Evolutionary conservation across 2,329 filamentous ascomycete species (phyloP).

Genomic region (Ambrosiella cleistominuta): DNA sequence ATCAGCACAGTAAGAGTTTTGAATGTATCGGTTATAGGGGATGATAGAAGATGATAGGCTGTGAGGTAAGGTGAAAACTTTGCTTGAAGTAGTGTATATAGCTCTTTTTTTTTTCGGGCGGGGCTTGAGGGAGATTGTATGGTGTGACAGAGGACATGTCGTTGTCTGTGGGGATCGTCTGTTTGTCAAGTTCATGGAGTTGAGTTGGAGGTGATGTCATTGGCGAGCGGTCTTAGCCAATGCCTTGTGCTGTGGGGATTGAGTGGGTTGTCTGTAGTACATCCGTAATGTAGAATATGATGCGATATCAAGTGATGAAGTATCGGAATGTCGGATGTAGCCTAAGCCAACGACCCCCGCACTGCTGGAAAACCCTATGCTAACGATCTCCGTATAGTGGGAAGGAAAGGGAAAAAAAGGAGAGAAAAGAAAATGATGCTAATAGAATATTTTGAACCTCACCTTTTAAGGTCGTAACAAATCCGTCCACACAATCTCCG

Average conservation of each 20-base stretch:
- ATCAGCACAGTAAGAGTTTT: neutral
- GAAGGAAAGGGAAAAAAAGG: slow-evolving; percentile 5
- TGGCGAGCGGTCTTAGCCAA: neutral
- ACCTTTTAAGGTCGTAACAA: neutral
- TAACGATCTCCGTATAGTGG: neutral
- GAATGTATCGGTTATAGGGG: neutral
- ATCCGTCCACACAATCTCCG: neutral
- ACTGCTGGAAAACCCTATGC: too few relatives aligned
- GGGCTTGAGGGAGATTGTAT: neutral
- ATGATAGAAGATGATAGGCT: neutral
- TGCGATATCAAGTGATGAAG: too few relatives aligned
- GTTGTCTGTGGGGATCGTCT: neutral
- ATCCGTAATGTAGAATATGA: too few relatives aligned
- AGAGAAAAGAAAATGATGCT: neutral
- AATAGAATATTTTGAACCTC: neutral
- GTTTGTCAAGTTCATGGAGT: neutral
- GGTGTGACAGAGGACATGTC: neutral
- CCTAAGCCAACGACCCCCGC: too few relatives aligned
- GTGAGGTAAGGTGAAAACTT: neutral
- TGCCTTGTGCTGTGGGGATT: too few relatives aligned
- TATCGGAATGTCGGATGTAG: too few relatives aligned
- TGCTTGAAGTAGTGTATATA: neutral
- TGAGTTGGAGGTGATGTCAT: neutral
- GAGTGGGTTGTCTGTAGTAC: too few relatives aligned
- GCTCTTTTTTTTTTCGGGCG: neutral